phyloP scores from a whole-genome alignment of 1,284 basidiomycete genomes.

The Blastosporella zonata region DNA sequence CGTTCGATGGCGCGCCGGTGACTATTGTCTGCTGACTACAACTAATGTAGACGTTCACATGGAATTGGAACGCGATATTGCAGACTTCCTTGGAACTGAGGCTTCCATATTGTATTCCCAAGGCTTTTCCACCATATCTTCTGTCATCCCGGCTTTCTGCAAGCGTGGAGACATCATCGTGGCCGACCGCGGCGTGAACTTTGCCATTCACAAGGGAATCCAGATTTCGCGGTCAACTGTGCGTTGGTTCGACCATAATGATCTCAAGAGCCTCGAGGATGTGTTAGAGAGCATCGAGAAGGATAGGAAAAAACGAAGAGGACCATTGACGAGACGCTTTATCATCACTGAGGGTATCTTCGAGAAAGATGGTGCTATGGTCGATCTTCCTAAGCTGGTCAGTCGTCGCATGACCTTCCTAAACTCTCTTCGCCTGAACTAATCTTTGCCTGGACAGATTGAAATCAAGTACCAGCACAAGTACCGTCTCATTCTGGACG shows the following conservation, averaged over 20 bases:
- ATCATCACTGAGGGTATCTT: conserved; percentile 98
- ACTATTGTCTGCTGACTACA: conserved; percentile 1
- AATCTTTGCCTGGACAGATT: conserved; percentile 47
- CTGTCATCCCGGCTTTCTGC: conserved; percentile 96
- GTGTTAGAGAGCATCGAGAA: conserved; percentile 83
- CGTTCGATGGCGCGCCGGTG: conserved; percentile 9
- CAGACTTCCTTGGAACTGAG: conserved; percentile 89
- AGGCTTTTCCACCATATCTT: conserved; percentile 88
- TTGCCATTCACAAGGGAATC: conserved; percentile 96
- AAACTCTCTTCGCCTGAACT: not conserved
- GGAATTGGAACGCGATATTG: conserved; percentile 85
- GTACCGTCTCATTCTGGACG: conserved; percentile 93
- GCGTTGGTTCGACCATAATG: conserved; percentile 96
- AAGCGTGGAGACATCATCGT: conserved; percentile 98
- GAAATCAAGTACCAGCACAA: conserved; percentile 96
- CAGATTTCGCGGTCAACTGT: conserved; percentile 93
- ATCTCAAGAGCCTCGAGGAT: conserved; percentile 87
- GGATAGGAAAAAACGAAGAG: conserved; percentile 81
- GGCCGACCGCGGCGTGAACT: conserved; percentile 93
- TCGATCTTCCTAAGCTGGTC: conserved; percentile 88
- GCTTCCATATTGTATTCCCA: conserved; percentile 93
- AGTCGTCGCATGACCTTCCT: not conserved
- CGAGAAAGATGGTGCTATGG: conserved; percentile 90
- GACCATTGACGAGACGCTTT: conserved; percentile 86
- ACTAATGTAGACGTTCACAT: conserved; percentile 79